These are phyloP conservation scores for Sugiyamaella chiloensis DNA, from an alignment of 805 yeast genomes.

Conservation along the genomic window DNA sequence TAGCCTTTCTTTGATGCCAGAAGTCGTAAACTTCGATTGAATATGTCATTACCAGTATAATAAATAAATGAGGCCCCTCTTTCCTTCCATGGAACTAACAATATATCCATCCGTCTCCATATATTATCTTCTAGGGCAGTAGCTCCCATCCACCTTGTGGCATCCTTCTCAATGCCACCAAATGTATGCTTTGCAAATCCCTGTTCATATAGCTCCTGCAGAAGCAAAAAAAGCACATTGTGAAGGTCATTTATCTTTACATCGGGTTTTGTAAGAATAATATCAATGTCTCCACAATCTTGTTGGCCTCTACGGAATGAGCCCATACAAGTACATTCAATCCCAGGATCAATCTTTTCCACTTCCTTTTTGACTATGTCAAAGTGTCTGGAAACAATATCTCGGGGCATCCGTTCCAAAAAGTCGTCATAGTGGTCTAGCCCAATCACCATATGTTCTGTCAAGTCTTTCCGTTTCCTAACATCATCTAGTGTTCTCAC, in stretches of 20 bases:
- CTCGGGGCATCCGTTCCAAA: conserved; percentile 43
- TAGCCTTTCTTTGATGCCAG: conserved; percentile 42
- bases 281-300: conserved; percentile 53
- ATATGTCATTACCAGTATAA: conserved; percentile 53
- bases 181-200: conserved; percentile 39
- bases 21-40: conserved; percentile 47
- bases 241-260: conserved; percentile 29
- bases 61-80: conserved; percentile 50
- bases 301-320: conserved; percentile 50
- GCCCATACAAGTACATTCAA: conserved; percentile 45
- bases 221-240: conserved; percentile 24
- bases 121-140: conserved; percentile 28
- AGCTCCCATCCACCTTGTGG: conserved; percentile 35
- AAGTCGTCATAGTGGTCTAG: conserved; percentile 49
- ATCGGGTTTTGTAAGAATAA: conserved; percentile 41
- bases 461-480: conserved; percentile 29
- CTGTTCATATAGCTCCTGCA: conserved; percentile 26
- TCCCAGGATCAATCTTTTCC: conserved; percentile 35
- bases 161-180: conserved; percentile 25
- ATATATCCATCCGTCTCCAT: conserved; percentile 55
- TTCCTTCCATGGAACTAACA: conserved; percentile 44
- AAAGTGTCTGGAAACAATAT: conserved; percentile 43
- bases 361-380: conserved; percentile 32
- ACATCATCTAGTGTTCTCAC: conserved; percentile 41
- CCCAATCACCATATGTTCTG: conserved; percentile 39